Base-by-base conservation (phyloP, 2,329 filamentous ascomycete genomes). In the Botrytis aclada region DNA sequence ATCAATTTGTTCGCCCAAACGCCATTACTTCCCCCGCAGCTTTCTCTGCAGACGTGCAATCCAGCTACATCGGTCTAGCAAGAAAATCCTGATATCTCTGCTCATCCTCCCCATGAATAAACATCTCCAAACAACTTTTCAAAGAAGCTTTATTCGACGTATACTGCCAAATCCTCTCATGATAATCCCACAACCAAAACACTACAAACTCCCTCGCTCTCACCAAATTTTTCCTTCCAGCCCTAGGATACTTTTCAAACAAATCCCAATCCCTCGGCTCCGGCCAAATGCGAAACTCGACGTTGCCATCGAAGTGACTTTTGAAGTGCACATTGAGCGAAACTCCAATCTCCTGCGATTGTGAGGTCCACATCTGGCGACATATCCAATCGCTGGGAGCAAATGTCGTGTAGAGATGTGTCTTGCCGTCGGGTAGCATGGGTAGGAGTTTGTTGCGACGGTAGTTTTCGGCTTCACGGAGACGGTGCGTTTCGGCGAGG, bases 41-140 rank as follows among this genome's bases (percentile, higher is more conserved):
- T 3, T 16, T 12, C 5, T 8, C 25, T n/a, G 3, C 1, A 6
- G 12, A 25, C 5, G 10, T n/a, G 5, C 3, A 4, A 16, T 29
- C 25, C 25, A 54, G 51, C 6, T 54, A 54, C 25, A 54, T 54
- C n/a, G n/a, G 51, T 3, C 51, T 54, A 29, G 51, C 51, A 29
- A 54, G 51, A 29, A 54, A 54, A 8, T 54, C 51, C 51, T 54
- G 51, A 29, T 29, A 54, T 29, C 25, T 54, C 51, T 29, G 25
- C 3, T 14, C 51, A 29, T 54, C 51, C 12, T 54, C 51, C n/a
- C 51, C 25, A n/a, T 54, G 5, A 14, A 54, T 0, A 29, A 54
- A 54, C 51, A 54, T 54, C 3, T 54, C 51, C 51, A 54, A 54
- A 18, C 51, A 54, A 29, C 51, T 29, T 54, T 54, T 54, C 51